These are phyloP conservation scores for Phaseolus coccineus DNA, from an alignment of 331 rosid genomes.

Conservation along the genomic window DNA sequence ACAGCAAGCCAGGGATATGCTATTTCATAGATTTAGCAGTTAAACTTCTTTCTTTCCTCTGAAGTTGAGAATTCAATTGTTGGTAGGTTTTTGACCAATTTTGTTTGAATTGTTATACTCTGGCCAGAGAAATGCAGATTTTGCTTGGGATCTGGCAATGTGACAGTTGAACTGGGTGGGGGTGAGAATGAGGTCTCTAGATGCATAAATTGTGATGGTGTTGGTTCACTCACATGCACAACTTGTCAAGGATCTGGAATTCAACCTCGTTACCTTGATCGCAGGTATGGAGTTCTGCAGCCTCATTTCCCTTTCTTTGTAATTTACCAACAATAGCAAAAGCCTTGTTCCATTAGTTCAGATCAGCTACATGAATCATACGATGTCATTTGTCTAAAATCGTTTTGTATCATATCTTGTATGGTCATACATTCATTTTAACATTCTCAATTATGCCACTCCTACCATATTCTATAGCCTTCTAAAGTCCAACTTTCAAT, in stretches of 20 bases:
- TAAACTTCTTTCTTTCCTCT: neutral
- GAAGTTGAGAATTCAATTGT: neutral
- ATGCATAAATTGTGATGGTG: conserved; percentile 92
- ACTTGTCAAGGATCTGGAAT: conserved; percentile 98
- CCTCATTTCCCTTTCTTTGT: neutral
- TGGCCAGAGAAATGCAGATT: conserved; percentile 92
- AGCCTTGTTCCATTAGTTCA: neutral
- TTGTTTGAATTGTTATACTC: conserved; percentile 39
- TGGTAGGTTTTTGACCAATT: neutral
- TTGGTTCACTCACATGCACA: conserved; percentile 88
- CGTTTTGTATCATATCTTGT: neutral
- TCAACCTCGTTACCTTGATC: conserved; percentile 98
- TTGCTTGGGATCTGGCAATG: conserved; percentile 76
- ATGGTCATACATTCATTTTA: neutral
- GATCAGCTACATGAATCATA: neutral
- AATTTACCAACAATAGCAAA: neutral
- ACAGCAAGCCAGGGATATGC: neutral
- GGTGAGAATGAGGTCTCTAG: conserved; percentile 79
- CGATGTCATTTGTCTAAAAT: neutral
- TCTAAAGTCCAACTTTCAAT: neutral
- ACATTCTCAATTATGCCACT: neutral
- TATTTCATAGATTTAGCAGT: neutral
- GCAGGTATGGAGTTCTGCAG: conserved; percentile 66
- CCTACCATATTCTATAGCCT: neutral
- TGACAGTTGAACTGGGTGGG: conserved; percentile 86